Evolutionary conservation across 768 basidiomycete genomes (phyloP), one percentile per base, ranked within the genome.

Genomic region (Xanthoconium stramineum): DNA sequence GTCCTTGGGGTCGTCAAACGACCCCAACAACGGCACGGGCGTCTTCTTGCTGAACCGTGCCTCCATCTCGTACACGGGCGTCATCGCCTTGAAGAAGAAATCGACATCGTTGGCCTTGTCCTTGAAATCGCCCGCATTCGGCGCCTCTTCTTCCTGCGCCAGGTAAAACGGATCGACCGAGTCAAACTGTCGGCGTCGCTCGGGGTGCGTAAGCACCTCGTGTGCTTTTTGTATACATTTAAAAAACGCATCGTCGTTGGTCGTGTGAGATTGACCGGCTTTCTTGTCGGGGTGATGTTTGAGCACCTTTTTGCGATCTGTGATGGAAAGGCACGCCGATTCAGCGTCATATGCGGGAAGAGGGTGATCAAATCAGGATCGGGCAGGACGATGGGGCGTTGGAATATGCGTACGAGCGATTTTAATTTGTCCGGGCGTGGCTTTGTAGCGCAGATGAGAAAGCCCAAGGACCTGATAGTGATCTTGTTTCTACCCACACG

Each of bases 211-310:
- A 54, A 99, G 86, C 40, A 94, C 87, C 64, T 99, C 97, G 74
- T 89, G 83, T n/a, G 96, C 96, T 74, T 99, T 99, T 76, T 91
- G 88, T 63, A 99, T 98, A 72, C 97, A 99, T 76, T 99, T 99
- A 90, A 99, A 99, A 80, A 99, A 98, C 0, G 86, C 87, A 65
- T 99, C 96, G 72, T 98, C 95, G 77, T 98, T 96, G 56, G 91
- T 87, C 65, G 91, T 89, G 64, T 86, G 84, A 36, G 83, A 83
- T 36, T 80, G 74, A 43, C 82, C 84, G 29, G 88, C 83, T 72
- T 98, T 98, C 76, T 98, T 98, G 77, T 98, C 95, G 0, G 95
- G 95, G 71, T 98, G 95, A 74, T 98, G 95, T 69, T 93, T 94
- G 49, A 98, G 85, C n/a, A 97, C 95, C 77, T 97, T 98, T 80